Conservation (phyloP, 2,329 filamentous ascomycete species). For the Cyclaneusma minus region DNA sequence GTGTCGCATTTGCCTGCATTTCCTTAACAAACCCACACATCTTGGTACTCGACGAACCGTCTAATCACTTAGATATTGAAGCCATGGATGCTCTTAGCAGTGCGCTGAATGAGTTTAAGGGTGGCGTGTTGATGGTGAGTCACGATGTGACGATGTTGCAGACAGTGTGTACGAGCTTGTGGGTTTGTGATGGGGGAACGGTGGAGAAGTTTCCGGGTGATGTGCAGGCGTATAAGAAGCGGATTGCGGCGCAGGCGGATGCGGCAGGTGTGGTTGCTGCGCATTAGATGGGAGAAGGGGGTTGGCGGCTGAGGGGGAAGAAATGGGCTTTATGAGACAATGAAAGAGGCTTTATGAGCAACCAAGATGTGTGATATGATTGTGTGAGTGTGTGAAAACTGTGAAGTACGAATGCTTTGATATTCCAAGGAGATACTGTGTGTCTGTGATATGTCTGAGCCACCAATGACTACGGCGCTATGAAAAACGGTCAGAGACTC, state of each 20-base stretch:
- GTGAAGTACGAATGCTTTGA: too few species aligned
- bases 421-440: too few species aligned
- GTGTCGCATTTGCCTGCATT: constrained; percentile 94
- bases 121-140: constrained; percentile 94
- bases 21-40: constrained; percentile 92
- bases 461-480: too few species aligned
- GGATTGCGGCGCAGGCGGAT: constrained; percentile 79
- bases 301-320: too few species aligned
- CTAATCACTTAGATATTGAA: constrained; percentile 97
- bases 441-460: too few species aligned
- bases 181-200: constrained; percentile 89
- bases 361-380: too few species aligned
- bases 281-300: constrained; percentile 26
- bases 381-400: too few species aligned
- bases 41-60: constrained; percentile 93
- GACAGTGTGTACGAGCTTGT: constrained; percentile 84
- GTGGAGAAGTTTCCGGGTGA: constrained; percentile 95
- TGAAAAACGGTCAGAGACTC: too few species aligned
- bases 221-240: constrained; percentile 95
- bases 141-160: constrained; percentile 99
- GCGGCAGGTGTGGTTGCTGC: constrained; percentile 69
- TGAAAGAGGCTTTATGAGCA: too few species aligned
- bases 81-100: constrained; percentile 91
- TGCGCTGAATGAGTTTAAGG: constrained; percentile 74
- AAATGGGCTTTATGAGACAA: too few species aligned